Evolutionary conservation across 1,284 basidiomycete species (phyloP), one percentile per base, ranked within the genome.

Genomic region (Ustilago curta): DNA sequence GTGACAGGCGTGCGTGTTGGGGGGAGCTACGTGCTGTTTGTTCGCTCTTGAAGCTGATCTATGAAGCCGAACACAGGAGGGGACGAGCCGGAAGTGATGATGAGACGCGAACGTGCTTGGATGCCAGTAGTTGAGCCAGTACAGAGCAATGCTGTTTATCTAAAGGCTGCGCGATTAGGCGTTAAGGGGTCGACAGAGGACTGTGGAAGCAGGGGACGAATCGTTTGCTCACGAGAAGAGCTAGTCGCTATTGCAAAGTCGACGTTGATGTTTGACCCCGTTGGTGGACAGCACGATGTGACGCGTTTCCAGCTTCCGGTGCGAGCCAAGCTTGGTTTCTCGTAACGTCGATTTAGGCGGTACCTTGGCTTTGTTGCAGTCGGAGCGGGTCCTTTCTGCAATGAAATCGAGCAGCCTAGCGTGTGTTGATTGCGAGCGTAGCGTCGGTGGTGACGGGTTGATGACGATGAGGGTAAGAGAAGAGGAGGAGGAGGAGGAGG

Each of bases 281-380:
- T 35, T 37, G 31, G n/a, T 12, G 19, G 48, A 50, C 37, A 50
- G 48, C 48, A 50, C 48, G 49, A n/a, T 51, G 39, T 35, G 49
- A 51, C 49, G 49, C 49, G 49, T 37, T 37, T 51, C 49, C 49
- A 32, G 19, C 11, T 50, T 51, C 35, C 21, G 21, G 35, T 51
- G 49, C 35, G 35, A 51, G 49, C 49, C 49, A 35, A 39, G 19
- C 39, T 37, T 8, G 35, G 19, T 37, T 45, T 12, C 25, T 51
- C 21, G 7, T 23, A 23, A 14, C 21, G 48, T 49, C 31, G 14
- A 43, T n/a, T 8, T 31, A 21, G 48, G 21, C 18, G 45, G n/a
- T 4, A 16, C 4, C 8, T 18, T 12, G 45, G 27, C 45, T 47
- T 47, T 14, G 35, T 2, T 37, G 35, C 35, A 37, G 35, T 37